A percentile compares a stretch with the other conserved stretches of the same genome.
Evolutionary conservation across 345 rosid genomes (phyloP).

Genomic region (Raphanus raphanistrum): DNA sequence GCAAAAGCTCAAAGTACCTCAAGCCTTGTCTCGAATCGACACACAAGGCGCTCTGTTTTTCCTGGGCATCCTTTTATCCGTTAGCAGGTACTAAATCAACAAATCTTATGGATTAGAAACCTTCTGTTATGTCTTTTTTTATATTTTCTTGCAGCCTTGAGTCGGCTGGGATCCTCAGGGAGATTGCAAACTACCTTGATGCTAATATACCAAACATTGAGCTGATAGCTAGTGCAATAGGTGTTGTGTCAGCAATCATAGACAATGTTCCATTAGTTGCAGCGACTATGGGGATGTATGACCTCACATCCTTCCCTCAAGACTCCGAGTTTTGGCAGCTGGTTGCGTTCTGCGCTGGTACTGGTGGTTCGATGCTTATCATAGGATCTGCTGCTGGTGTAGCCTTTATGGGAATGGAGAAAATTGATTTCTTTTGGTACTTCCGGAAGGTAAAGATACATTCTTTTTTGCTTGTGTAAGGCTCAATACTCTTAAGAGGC

Average conservation of each 20-base stretch:
- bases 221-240: slow-evolving; percentile 78
- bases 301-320: slow-evolving; percentile 74
- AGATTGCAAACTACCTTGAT: slow-evolving; percentile 91
- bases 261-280: slow-evolving; percentile 95
- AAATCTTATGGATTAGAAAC: not conserved
- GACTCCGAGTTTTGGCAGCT: slow-evolving; percentile 97
- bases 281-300: slow-evolving; percentile 97
- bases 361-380: slow-evolving; percentile 93
- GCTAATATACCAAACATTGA: slow-evolving; percentile 72
- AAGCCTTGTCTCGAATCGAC: slow-evolving; percentile 90
- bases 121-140: not conserved
- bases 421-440: slow-evolving; percentile 97
- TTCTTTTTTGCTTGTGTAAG: not conserved
- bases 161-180: slow-evolving; percentile 88
- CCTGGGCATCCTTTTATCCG: slow-evolving; percentile 91
- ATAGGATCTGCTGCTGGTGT: slow-evolving; percentile 98
- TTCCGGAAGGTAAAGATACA: slow-evolving; percentile 61
- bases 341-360: slow-evolving; percentile 88
- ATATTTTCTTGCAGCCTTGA: slow-evolving; percentile 57
- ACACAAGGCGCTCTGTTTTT: slow-evolving; percentile 92
- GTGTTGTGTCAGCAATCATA: slow-evolving; percentile 83
- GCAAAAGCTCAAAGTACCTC: slow-evolving; percentile 88
- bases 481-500: not conserved
- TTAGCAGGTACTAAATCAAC: slow-evolving; percentile 64
- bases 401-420: slow-evolving; percentile 98